These are phyloP conservation scores for Plasmodium vivax DNA, from an alignment of 169 alveolate genomes.

Conservation along the genomic window DNA sequence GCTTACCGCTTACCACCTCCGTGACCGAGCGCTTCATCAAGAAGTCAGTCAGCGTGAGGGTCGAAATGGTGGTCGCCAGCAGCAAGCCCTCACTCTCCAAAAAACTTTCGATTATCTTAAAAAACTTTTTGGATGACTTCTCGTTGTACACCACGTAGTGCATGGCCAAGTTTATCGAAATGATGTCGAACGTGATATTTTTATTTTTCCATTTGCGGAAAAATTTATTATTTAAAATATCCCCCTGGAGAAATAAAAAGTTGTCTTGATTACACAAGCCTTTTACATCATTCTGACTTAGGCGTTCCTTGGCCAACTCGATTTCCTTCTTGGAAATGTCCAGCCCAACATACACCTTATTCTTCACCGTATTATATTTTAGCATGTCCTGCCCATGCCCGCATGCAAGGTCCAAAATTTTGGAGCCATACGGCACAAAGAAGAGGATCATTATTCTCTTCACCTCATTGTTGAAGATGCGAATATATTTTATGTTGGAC, in stretches of 20 bases:
- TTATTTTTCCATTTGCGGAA: conserved; percentile 66
- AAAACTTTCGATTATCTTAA: conserved; percentile 81
- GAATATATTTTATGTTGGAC: conserved; percentile 86
- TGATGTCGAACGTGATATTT: conserved; percentile 79
- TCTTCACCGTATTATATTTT: conserved; percentile 86
- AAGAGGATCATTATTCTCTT: conserved; percentile 84
- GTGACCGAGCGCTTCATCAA: conserved; percentile 46
- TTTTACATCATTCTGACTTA: conserved; percentile 76
- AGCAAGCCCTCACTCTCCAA: conserved; percentile 61
- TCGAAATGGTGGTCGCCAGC: conserved; percentile 58
- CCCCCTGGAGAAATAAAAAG: conserved; percentile 67
- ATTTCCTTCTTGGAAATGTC: conserved; percentile 90
- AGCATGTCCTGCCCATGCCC: conserved; percentile 93
- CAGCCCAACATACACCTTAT: conserved; percentile 88
- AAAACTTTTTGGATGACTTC: conserved; percentile 87
- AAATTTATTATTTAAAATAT: conserved; percentile 71
- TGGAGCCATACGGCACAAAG: conserved; percentile 77
- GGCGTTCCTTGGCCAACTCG: conserved; percentile 89
- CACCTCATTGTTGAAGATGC: conserved; percentile 86
- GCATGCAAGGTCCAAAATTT: conserved; percentile 91
- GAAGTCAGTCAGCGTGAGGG: conserved; percentile 55
- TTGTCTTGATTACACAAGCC: conserved; percentile 62
- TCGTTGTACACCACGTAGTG: conserved; percentile 93
- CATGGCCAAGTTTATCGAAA: conserved; percentile 93
- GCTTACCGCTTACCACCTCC: conserved; percentile 15